Evolutionary conservation across 257 asterid species (phyloP), one percentile per base, ranked within the genome.

Genomic region (Penstemon newberryi): DNA sequence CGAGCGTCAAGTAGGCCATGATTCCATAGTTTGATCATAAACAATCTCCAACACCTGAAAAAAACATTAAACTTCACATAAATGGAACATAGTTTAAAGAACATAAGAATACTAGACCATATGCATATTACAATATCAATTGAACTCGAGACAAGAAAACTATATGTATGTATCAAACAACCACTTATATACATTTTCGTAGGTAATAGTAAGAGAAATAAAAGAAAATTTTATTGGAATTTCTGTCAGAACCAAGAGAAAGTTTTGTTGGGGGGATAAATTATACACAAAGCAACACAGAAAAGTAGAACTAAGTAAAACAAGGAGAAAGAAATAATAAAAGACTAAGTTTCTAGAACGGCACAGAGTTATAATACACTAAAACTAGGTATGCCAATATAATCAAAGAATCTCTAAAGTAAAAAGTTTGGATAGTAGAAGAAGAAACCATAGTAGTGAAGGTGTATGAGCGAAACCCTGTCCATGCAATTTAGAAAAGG

Each of bases 1-100:
- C 95, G 95, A 1, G 92, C 87, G 73, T 89, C 99, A 45, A 94
- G 88, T 13, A 94, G 90, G 13, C 99, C 99, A 51, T 94, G 96
- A 63, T 87, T 94, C 98, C 99, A 94, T 7, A 94, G 81, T 73
- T 94, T 94, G 50, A 83, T 71, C 99, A 94, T 89, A 54, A 89
- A 88, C 51, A 94, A 77, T 80, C 91, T 89, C 99, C 99, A 94
- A 70, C 98, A 89, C 95, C 99, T 94, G 82, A 72, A 18, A 70
- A 63, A 19, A 64, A 40, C 70, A 36, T 13, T n/a, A 39, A 15
- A 15, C 18, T 15, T 15, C 18, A 15, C 18, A 15, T 15, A 15
- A 44, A 50, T 60, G 46, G 46, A 66, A 66, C 45, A 38, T 3
- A 61, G n/a, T 2, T 15, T 8, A 25, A 60, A 44, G 53, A 12